Base-by-base conservation (phyloP, 805 yeast species). In the Ogataea polymorpha region DNA sequence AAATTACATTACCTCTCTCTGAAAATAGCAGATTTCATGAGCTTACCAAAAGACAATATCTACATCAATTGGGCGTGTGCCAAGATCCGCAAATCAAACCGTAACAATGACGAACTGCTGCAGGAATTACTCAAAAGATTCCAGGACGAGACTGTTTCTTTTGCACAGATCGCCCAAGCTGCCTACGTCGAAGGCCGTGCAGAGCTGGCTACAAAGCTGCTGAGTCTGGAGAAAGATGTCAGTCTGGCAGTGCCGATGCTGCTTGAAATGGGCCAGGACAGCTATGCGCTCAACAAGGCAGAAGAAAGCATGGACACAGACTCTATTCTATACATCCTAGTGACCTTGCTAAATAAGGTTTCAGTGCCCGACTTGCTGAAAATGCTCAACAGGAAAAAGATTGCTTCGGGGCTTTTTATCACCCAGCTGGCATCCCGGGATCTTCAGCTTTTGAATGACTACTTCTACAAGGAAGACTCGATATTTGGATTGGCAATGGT, bases 161-260 rank as follows among this genome's bases (percentile, higher is more conserved):
- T 77, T 45, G 74, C 76, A 5, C 67, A 71, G 20, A 75, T 88
- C 20, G 79, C 87, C 0, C 66, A 70, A 7, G 70, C 76, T 13
- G 93, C 96, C 1, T 76, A 74, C 52, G 81, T 82, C 53, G 97
- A 91, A 61, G 98, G 98, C 1, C 69, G 98, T 20, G 59, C 74
- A 9, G 68, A 71, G 17, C 63, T 93, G 16, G 82, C 96, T 26
- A 77, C 82, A 39, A 66, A 73, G 32, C 61, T 93, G n/a, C 70
- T 86, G 10, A 73, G 79, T 35, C 62, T 79, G 44, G 98, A 93
- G 55, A 82, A 85, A 1, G 66, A 72, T 11, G 72, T 83, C 1
- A 66, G 70, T 6, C 72, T 75, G 42, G 85, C 83, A 47, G 75
- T 88, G 1, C 74, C 79, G 9, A 67, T 82, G 36, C 69, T 87